These are phyloP conservation scores for Talaromyces verruculosus DNA, from an alignment of 2,329 filamentous ascomycete species.

Conservation along the genomic window DNA sequence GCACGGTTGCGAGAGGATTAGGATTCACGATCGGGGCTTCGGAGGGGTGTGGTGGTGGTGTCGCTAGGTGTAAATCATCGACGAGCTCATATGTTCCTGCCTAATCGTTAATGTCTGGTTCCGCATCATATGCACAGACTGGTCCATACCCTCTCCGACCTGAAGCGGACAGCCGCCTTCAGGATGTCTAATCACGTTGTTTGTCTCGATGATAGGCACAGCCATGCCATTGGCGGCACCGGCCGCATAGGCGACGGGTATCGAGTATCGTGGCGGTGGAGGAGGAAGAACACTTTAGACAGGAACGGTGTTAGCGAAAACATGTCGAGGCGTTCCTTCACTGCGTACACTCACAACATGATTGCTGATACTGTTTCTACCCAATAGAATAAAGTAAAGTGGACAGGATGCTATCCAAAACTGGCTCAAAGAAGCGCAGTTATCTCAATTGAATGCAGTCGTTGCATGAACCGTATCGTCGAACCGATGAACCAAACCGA, in stretches of 20 bases:
- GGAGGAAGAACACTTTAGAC: constrained; percentile 74
- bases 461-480: neutral
- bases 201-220: constrained; percentile 83
- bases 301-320: neutral
- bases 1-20: constrained; percentile 84
- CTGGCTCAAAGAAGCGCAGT: neutral
- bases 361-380: constrained; percentile 16
- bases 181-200: constrained; percentile 80
- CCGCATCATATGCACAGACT: neutral
- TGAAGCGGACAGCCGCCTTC: constrained; percentile 85
- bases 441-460: no score
- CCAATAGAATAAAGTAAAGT: neutral
- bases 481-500: neutral
- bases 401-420: neutral
- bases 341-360: constrained; percentile 30
- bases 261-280: constrained; percentile 80
- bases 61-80: constrained; percentile 89
- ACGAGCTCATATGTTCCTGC: constrained; percentile 84
- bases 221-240: constrained; percentile 67
- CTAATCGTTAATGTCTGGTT: constrained; percentile 9
- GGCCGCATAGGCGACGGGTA: constrained; percentile 70
- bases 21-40: constrained; percentile 83
- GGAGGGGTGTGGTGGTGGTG: constrained; percentile 90
- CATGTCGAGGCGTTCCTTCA: neutral
- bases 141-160: constrained; percentile 76